phyloP scores from a whole-genome alignment of 306 rosid genomes.

The Vigna mungo region DNA sequence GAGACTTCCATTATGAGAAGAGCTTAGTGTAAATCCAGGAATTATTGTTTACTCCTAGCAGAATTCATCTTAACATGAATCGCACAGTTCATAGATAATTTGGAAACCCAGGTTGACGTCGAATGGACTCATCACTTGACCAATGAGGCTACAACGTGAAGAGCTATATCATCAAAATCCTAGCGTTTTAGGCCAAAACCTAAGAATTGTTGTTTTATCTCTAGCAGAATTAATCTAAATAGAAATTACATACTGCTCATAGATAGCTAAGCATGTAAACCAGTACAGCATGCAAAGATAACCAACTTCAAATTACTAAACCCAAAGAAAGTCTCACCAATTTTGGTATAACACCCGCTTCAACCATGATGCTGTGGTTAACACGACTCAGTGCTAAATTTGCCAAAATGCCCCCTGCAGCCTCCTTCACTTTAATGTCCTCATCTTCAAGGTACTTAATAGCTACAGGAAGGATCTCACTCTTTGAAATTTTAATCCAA shows the following conservation, averaged over 20 bases:
- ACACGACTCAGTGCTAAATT: constrained; percentile 71
- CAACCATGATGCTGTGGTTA: constrained; percentile 77
- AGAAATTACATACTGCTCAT: constrained; percentile 33
- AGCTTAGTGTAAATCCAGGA: constrained; percentile 10
- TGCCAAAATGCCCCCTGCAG: constrained; percentile 84
- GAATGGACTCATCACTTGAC: constrained; percentile 8
- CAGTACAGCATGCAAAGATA: constrained; percentile 26
- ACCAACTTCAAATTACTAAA: constrained; percentile 29
- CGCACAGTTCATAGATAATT: constrained; percentile 17
- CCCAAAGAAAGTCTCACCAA: constrained; percentile 65
- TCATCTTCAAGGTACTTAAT: constrained; percentile 77
- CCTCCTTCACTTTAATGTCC: constrained; percentile 77
- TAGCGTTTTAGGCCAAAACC: constrained; percentile 2
- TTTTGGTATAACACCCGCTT: constrained; percentile 83
- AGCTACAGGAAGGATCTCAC: constrained; percentile 64
- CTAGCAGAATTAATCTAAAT: constrained; percentile 25
- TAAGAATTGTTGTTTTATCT: neutral
- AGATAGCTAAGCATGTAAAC: constrained; percentile 23
- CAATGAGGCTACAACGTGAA: constrained; percentile 11
- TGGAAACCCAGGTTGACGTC: neutral
- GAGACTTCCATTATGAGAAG: neutral
- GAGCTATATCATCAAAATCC: constrained; percentile 26
- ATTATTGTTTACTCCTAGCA: neutral
- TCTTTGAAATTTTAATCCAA: constrained; percentile 59
- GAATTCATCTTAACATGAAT: constrained; percentile 24